Percentiles rank a stretch among this genome's conserved stretches.
These are phyloP conservation scores for Rhizopus sp. DNA, from an alignment of 371 early-diverging fungal genomes.

Conservation along the genomic window DNA sequence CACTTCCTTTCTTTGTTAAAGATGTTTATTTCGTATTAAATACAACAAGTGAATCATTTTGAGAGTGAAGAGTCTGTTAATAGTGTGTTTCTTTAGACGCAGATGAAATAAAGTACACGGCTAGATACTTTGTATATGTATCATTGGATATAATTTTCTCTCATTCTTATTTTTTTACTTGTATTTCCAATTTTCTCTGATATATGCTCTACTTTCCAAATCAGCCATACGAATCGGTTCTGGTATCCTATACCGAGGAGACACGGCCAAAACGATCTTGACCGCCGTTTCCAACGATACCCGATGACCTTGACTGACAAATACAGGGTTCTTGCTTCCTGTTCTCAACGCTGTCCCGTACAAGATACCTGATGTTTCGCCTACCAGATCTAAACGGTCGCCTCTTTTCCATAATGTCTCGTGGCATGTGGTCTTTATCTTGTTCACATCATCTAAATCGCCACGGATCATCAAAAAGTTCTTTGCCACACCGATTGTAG, in stretches of 20 bases:
- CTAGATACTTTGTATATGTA: no score
- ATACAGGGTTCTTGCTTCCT: constrained; percentile 71
- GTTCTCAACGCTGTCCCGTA: constrained; percentile 69
- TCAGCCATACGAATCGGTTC: constrained; percentile 93
- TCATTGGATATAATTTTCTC: no score
- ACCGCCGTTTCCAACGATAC: constrained; percentile 72
- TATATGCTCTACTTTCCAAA: constrained; percentile 22
- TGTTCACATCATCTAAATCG: constrained; percentile 25
- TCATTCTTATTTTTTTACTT: constrained; percentile 1
- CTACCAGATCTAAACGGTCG: constrained; percentile 41
- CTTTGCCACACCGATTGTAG: constrained; percentile 88
- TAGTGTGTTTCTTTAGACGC: no score
- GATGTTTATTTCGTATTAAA: no score
- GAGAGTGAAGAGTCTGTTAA: no score
- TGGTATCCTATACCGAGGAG: constrained; percentile 69
- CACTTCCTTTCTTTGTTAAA: no score
- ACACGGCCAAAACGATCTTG: constrained; percentile 60
- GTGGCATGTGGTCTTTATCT: constrained; percentile 27
- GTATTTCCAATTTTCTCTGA: constrained; percentile 6
- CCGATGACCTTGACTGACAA: constrained; percentile 84
- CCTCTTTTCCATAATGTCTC: constrained; percentile 37
- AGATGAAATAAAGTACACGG: no score
- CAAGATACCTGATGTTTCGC: constrained; percentile 40
- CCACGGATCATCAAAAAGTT: constrained; percentile 77
- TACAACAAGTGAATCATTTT: no score